Evolutionary conservation across 2,329 filamentous ascomycete species (phyloP), one percentile per base, ranked within the genome.

Genomic region (Penicillium griseofulvum): DNA sequence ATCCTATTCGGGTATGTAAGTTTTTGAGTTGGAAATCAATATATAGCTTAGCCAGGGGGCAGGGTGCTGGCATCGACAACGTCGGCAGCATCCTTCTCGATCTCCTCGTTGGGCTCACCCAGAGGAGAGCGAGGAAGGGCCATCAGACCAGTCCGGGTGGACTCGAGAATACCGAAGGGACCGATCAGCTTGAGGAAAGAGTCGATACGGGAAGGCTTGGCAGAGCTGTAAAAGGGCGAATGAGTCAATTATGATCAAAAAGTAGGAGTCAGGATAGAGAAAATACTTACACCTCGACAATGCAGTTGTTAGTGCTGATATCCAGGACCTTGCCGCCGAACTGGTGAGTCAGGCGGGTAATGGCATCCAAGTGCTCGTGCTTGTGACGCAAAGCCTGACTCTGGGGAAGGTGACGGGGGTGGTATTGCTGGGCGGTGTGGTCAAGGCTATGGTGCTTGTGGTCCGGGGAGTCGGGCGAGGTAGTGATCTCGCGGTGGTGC

Each of bases 281-380:
- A 11, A 22, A 38, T 29, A 83, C 89, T 83, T 83, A 93, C 90
- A 99, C 76, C 77, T 99, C 94, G 57, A 99, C 92, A 74, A 97
- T 97, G 78, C 94, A 97, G 79, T 95, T 97, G 77, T 90, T 97
- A 50, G 90, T 97, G 81, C 91, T 96, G 68, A 99, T 97, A 75
- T 99, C 94, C 67, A 99, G 77, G 26, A 99, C 90, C 80, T 99
- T 99, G 62, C 94, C 94, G 54, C 92, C 92, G 68, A 99, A 99
- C 71, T 99, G 94, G 78, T 99, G 94, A 17, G 93, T 88, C 71
- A 99, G 86, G 76, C 96, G 94, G 54, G 94, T 99, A 69, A 99
- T 96, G 54, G 89, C 91, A 79, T 93, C 90, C 65, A 99, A 78
- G 80, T 99, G 94, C 80, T 97, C 91, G 74, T 97, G 92, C 82